A percentile compares a stretch with the other conserved stretches of the same genome.
phyloP scores from a whole-genome alignment of 2,329 filamentous ascomycete species.

The Colletotrichum horii region DNA sequence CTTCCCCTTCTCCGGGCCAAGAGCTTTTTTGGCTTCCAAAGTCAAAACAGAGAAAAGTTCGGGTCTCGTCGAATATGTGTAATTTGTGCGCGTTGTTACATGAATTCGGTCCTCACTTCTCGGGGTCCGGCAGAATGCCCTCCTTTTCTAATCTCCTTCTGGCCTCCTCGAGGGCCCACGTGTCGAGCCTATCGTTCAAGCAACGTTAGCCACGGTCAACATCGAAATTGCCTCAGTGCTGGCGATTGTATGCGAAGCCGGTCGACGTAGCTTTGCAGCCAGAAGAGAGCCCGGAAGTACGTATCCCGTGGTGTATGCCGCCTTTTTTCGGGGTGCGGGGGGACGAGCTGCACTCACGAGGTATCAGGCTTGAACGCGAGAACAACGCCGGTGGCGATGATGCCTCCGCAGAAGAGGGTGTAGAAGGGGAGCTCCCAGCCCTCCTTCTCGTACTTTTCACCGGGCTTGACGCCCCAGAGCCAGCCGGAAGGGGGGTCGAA shows the following conservation, averaged over 20 bases:
- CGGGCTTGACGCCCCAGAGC: conserved; percentile 93
- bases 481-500: conserved; percentile 92
- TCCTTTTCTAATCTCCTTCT: conserved; percentile 93
- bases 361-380: conserved; percentile 99
- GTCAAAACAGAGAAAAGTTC: background rate
- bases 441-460: conserved; percentile 94
- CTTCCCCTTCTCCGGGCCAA: background rate
- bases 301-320: background rate
- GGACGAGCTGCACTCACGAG: conserved; percentile 70
- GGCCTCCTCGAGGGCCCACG: conserved; percentile 97
- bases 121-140: conserved; percentile 86
- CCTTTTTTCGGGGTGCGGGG: background rate
- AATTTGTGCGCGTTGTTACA: background rate
- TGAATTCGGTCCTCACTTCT: conserved; percentile 60
- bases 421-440: conserved; percentile 92
- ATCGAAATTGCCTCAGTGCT: conserved; percentile 9
- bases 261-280: background rate
- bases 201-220: conserved; percentile 29
- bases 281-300: accelerated
- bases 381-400: conserved; percentile 76
- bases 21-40: background rate
- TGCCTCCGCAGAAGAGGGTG: conserved; percentile 82
- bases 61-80: background rate
- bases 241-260: background rate
- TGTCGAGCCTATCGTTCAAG: conserved; percentile 79